phyloP scores from a whole-genome alignment of 192 early-diverging fungal species.

The Glomus cerebriforme region DNA sequence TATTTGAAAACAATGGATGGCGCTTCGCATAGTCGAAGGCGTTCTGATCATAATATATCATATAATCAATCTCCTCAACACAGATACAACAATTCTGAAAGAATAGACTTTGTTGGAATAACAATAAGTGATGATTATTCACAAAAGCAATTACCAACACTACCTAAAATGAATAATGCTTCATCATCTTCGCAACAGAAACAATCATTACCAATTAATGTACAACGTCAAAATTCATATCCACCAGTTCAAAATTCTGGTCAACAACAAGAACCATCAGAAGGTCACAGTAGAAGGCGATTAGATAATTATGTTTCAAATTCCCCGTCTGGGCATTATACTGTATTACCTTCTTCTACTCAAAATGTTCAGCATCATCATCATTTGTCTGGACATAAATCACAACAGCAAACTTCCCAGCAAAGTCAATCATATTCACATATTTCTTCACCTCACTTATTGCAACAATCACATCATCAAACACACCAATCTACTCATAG shows the following conservation, averaged over 20 bases:
- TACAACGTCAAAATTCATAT: constrained; percentile 5
- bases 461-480: constrained; percentile 1
- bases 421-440: constrained; percentile 11
- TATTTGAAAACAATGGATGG: constrained; percentile 16
- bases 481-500: background rate
- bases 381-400: background rate
- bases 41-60: background rate
- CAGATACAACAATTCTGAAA: constrained; percentile 6
- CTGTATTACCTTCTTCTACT: background rate
- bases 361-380: constrained; percentile 13
- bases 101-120: constrained; percentile 26
- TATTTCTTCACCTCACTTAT: background rate
- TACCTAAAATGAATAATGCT: background rate
- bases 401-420: background rate
- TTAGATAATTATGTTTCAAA: constrained; percentile 19
- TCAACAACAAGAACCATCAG: constrained; percentile 7
- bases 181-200: constrained; percentile 17
- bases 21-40: background rate
- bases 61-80: constrained; percentile 1
- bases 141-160: constrained; percentile 10
- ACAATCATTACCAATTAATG: background rate
- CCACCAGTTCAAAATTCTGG: background rate
- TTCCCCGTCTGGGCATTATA: constrained; percentile 1
- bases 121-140: constrained; percentile 30
- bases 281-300: constrained; percentile 1